Evolutionary conservation across 176 grass and related monocot genomes (phyloP).

Genomic region (Thalia dealbata): DNA sequence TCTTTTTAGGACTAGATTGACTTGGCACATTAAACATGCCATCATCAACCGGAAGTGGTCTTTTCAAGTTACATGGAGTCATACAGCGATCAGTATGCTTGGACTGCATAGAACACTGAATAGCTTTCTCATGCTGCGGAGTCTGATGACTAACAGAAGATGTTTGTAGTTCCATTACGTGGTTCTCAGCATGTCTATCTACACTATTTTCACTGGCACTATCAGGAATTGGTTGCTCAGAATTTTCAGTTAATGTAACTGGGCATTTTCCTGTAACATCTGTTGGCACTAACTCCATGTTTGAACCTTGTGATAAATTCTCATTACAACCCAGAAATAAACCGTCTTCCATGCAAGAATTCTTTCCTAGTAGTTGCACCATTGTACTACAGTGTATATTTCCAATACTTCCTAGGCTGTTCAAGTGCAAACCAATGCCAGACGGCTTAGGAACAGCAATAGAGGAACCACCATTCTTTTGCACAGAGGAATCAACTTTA

Average conservation of each 20-base stretch:
- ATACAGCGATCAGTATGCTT: slow-evolving; percentile 4
- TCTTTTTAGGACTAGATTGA: slow-evolving; percentile 27
- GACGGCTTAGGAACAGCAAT: slow-evolving; percentile 15
- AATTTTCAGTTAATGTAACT: slow-evolving; percentile 4
- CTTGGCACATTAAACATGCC: neutral
- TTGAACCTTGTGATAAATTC: neutral
- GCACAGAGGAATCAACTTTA: neutral
- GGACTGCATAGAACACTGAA: slow-evolving; percentile 14
- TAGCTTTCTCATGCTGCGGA: neutral
- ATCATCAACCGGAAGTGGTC: slow-evolving; percentile 4
- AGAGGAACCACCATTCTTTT: slow-evolving; percentile 5
- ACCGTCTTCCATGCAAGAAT: neutral
- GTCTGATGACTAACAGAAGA: slow-evolving; percentile 12
- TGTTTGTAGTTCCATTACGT: neutral
- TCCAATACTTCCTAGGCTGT: slow-evolving; percentile 19
- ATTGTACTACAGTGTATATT: neutral
- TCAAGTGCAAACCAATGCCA: slow-evolving; percentile 25
- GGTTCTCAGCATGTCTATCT: slow-evolving; percentile 4
- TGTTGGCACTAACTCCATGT: neutral
- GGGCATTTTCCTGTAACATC: neutral
- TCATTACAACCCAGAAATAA: neutral
- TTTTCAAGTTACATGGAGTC: slow-evolving; percentile 23
- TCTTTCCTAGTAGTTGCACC: neutral
- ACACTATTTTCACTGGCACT: neutral
- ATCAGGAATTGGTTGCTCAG: slow-evolving; percentile 1